Evolutionary conservation across 176 grass and related monocot species (phyloP).

Genomic region (Ampelocalamus luodianensis): DNA sequence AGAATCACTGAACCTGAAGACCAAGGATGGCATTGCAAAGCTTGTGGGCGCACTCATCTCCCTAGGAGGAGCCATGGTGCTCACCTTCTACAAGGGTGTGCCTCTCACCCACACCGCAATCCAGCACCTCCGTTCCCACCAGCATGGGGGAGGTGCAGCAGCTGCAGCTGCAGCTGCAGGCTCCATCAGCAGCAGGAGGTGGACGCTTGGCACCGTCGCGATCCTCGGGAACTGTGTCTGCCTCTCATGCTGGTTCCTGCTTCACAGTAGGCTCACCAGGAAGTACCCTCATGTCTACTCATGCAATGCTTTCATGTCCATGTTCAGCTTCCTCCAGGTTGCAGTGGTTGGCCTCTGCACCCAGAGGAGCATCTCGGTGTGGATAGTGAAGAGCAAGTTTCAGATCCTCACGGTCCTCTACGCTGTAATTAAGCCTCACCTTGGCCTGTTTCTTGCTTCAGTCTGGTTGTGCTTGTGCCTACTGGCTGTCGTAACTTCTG

Average conservation of each 20-base stretch:
- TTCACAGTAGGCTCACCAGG: conserved; percentile 62
- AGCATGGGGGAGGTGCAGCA: neutral
- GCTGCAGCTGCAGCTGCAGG: neutral
- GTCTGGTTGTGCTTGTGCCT: neutral
- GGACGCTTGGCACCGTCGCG: conserved; percentile 76
- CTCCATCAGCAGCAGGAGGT: conserved; percentile 36
- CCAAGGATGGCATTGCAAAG: conserved; percentile 63
- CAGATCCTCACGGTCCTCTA: conserved; percentile 76
- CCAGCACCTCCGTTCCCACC: neutral
- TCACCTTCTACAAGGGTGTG: conserved; percentile 76
- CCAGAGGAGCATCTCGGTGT: conserved; percentile 57
- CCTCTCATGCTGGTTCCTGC: conserved; percentile 83
- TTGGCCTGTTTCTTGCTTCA: neutral
- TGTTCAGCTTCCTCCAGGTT: conserved; percentile 83
- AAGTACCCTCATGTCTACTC: conserved; percentile 96
- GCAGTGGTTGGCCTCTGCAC: conserved; percentile 59
- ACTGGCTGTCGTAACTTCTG: too few relatives aligned
- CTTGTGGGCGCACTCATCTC: conserved; percentile 67
- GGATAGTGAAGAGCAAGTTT: conserved; percentile 65
- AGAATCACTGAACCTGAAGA: conserved; percentile 59
- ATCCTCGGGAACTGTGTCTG: conserved; percentile 68
- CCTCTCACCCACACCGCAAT: conserved; percentile 37
- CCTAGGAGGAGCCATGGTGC: conserved; percentile 69
- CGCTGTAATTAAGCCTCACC: conserved; percentile 36
- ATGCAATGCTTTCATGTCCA: conserved; percentile 72